Conservation (phyloP, 257 asterid genomes). For the Buddleja alternifolia region DNA sequence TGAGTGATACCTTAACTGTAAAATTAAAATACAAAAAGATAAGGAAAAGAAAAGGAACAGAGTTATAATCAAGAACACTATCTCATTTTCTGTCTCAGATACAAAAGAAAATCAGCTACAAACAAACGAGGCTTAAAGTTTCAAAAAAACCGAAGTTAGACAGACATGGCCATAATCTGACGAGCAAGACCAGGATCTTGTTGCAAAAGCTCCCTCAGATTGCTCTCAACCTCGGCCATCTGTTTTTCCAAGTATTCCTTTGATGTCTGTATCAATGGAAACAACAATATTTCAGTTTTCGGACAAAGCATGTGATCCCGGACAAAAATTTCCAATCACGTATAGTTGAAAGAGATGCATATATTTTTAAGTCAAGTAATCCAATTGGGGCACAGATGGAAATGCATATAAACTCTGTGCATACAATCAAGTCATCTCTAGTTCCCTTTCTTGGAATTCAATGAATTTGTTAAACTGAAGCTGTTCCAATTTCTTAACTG, state of each 20-base stretch:
- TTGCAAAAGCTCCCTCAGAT: constrained; percentile 80
- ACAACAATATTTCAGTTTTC: constrained; percentile 4
- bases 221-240: constrained; percentile 76
- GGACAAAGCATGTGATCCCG: neutral
- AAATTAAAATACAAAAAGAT: neutral
- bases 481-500: no score
- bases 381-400: no score
- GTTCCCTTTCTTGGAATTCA: neutral
- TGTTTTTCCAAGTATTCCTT: constrained; percentile 90
- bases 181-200: constrained; percentile 94
- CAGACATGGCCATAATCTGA: constrained; percentile 94
- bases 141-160: constrained; percentile 31
- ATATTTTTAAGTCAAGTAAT: neutral
- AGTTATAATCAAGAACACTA: constrained; percentile 2
- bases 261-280: constrained; percentile 58
- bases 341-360: neutral
- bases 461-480: neutral
- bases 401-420: neutral
- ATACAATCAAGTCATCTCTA: no score
- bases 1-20: neutral
- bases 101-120: constrained; percentile 15
- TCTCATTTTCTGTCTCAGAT: neutral
- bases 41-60: neutral
- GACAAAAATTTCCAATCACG: neutral
- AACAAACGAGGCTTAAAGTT: neutral